Conservation (phyloP, 2,329 filamentous ascomycete genomes). For the Ophiosphaerella narmari region DNA sequence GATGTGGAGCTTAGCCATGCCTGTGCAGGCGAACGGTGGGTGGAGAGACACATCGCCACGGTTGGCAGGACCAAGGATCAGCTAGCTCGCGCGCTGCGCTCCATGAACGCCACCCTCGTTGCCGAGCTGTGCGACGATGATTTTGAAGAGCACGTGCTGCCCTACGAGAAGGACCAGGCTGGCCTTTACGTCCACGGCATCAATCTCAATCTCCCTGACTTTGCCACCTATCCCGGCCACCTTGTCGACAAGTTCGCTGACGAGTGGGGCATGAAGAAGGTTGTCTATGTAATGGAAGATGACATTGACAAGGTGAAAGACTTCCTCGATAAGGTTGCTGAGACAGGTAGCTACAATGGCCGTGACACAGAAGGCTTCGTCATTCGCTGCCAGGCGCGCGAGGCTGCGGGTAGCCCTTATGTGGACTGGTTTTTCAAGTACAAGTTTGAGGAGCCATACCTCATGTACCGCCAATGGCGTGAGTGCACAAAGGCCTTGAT, state of each 20-base stretch:
- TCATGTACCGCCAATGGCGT: slow-evolving; percentile 99
- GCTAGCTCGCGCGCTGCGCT: slow-evolving; percentile 74
- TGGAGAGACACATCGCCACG: slow-evolving; percentile 76
- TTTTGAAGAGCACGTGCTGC: slow-evolving; percentile 96
- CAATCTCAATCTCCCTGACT: slow-evolving; percentile 92
- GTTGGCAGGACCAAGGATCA: slow-evolving; percentile 80
- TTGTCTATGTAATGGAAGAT: slow-evolving; percentile 77
- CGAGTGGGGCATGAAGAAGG: slow-evolving; percentile 91
- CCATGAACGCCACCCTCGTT: slow-evolving; percentile 89
- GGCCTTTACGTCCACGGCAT: slow-evolving; percentile 95
- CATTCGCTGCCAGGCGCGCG: slow-evolving; percentile 77
- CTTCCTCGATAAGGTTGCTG: slow-evolving; percentile 83
- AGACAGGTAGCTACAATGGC: slow-evolving; percentile 87
- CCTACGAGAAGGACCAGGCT: slow-evolving; percentile 79
- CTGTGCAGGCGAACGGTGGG: slow-evolving; percentile 77
- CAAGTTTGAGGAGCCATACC: slow-evolving; percentile 98
- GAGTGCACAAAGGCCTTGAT: slow-evolving; percentile 95
- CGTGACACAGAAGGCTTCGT: slow-evolving; percentile 97
- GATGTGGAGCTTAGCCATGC: slow-evolving; percentile 81
- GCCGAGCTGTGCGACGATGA: slow-evolving; percentile 94
- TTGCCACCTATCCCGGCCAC: slow-evolving; percentile 80
- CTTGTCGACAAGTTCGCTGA: slow-evolving; percentile 90
- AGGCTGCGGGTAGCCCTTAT: slow-evolving; percentile 60
- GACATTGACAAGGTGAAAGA: slow-evolving; percentile 73
- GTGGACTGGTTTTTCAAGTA: slow-evolving; percentile 99